Percentiles rank a stretch among this genome's conserved stretches.
Conservation (phyloP, 192 early-diverging fungal species). For the Spizellomyces punctatus region DNA sequence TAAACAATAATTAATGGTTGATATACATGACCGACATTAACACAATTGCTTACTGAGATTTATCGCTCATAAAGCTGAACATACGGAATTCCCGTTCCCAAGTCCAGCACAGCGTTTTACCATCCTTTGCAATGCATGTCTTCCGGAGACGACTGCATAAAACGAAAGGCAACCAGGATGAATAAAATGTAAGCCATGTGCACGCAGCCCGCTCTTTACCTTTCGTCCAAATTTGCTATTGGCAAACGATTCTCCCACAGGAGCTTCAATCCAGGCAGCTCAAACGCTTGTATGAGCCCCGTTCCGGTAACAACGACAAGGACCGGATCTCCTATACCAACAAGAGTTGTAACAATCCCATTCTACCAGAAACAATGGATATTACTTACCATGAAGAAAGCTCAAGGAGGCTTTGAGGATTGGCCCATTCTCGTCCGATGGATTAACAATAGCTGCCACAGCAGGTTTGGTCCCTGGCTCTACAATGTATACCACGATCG, state of each 20-base stretch:
- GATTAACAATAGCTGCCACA: background rate
- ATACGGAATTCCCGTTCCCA: slow-evolving; percentile 16
- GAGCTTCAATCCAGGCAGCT: slow-evolving; percentile 25
- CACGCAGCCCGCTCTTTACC: too few relatives aligned
- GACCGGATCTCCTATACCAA: slow-evolving; percentile 22
- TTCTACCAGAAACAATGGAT: background rate
- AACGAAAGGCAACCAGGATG: too few relatives aligned
- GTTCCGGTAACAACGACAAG: slow-evolving; percentile 11
- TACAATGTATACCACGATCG: slow-evolving; percentile 3
- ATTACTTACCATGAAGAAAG: slow-evolving; percentile 12
- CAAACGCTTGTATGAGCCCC: slow-evolving; percentile 23
- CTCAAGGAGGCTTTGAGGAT: slow-evolving; percentile 9
- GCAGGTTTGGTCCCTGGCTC: background rate
- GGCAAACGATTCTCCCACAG: slow-evolving; percentile 15
- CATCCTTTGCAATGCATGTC: slow-evolving; percentile 11
- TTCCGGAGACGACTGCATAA: background rate
- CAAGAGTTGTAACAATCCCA: background rate
- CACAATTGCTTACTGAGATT: background rate
- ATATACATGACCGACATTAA: background rate
- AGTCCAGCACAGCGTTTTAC: slow-evolving; percentile 13
- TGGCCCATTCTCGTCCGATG: background rate
- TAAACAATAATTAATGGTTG: background rate
- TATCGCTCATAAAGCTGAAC: slow-evolving; percentile 11
- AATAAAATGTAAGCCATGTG: too few relatives aligned
- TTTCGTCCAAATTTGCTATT: background rate